Percentiles rank a stretch among this genome's conserved stretches.
These are phyloP conservation scores for Echria macrotheca DNA, from an alignment of 495 filamentous ascomycete species.

Conservation along the genomic window DNA sequence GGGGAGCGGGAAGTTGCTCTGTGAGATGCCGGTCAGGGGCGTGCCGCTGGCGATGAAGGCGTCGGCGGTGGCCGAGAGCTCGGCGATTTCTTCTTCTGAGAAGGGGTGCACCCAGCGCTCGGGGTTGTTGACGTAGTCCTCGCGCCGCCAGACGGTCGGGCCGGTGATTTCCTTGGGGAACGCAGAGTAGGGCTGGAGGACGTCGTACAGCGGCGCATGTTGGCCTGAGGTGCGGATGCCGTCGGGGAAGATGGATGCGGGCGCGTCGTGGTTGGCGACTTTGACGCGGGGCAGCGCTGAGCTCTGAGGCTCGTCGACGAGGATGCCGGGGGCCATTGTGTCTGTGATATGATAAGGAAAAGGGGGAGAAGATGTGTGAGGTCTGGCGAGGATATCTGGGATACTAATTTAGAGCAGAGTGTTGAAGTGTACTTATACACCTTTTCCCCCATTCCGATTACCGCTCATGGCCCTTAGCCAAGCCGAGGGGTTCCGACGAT, in stretches of 20 bases:
- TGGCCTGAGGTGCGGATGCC: slow-evolving; percentile 70
- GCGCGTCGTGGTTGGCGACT: slow-evolving; percentile 21
- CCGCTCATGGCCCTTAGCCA: too few species aligned
- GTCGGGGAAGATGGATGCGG: slow-evolving; percentile 38
- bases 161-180: slow-evolving; percentile 73
- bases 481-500: too few species aligned
- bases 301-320: slow-evolving; percentile 22
- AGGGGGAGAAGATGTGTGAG: not conserved
- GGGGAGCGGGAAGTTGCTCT: slow-evolving; percentile 65
- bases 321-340: slow-evolving; percentile 31
- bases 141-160: slow-evolving; percentile 70
- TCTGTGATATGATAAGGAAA: not conserved
- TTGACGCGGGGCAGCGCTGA: not conserved
- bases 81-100: slow-evolving; percentile 57
- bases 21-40: slow-evolving; percentile 69
- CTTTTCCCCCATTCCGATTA: too few species aligned
- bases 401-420: too few species aligned
- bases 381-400: not conserved
- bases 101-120: slow-evolving; percentile 76
- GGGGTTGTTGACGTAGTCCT: slow-evolving; percentile 65
- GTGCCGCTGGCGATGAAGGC: slow-evolving; percentile 55
- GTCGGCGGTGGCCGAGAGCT: slow-evolving; percentile 64
- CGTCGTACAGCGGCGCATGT: slow-evolving; percentile 64
- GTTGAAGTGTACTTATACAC: not conserved
- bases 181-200: slow-evolving; percentile 59